A percentile compares a stretch with the other conserved stretches of the same genome.
These are phyloP conservation scores for Eucalyptus sp. DNA, from an alignment of 345 rosid species.

Conservation along the genomic window DNA sequence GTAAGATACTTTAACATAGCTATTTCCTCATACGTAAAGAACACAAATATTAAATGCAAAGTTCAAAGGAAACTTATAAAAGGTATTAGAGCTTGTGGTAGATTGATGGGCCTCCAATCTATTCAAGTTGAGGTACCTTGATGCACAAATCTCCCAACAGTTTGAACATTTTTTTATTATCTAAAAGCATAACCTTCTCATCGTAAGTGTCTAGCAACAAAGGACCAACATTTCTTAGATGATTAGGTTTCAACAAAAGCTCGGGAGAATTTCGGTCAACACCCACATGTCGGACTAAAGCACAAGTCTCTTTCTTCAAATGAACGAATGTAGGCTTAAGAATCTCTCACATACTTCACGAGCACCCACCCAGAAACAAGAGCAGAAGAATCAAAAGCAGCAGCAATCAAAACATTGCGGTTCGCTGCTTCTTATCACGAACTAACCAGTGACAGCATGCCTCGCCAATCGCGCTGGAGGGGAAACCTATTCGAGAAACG, in stretches of 20 bases:
- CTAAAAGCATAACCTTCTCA: background rate
- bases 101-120: too few relatives aligned
- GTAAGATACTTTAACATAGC: background rate
- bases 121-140: too few relatives aligned
- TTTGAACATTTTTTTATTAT: background rate
- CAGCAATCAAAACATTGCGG: background rate
- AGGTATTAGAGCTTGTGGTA: too few relatives aligned
- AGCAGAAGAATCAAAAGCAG: background rate
- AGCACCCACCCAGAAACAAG: background rate
- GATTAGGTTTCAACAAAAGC: background rate
- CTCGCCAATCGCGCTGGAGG: background rate
- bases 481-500: background rate
- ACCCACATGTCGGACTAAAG: background rate
- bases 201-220: background rate
- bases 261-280: background rate
- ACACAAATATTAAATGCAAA: too few relatives aligned
- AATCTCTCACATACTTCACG: background rate
- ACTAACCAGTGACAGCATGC: background rate
- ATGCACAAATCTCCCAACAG: too few relatives aligned
- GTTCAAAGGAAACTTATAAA: background rate
- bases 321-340: background rate
- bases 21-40: background rate
- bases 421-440: background rate
- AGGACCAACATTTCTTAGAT: background rate
- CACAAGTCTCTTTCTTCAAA: background rate